Percentiles rank a stretch among this genome's conserved stretches.
Conservation (phyloP, 1,284 basidiomycete genomes). For the Moniliophthora roreri region DNA sequence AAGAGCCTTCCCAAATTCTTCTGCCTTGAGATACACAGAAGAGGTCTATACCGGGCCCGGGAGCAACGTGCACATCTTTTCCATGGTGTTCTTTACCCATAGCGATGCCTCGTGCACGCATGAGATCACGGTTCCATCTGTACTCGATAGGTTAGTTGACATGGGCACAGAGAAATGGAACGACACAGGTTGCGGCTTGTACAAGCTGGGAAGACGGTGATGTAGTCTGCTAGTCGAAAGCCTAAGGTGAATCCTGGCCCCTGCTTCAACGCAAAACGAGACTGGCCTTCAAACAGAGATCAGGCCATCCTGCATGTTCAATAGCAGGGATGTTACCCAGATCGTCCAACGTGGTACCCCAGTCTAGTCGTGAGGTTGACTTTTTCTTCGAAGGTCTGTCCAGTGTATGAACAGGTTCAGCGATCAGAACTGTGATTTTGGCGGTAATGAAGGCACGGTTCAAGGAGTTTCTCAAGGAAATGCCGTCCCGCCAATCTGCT, state of each 20-base stretch:
- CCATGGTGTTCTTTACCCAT: conserved; percentile 62
- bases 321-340: conserved; percentile 26
- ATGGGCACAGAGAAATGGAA: not conserved
- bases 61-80: conserved; percentile 60
- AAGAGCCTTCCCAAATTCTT: conserved; percentile 67
- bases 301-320: conserved; percentile 27
- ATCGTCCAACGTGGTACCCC: conserved; percentile 57
- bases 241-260: conserved; percentile 39
- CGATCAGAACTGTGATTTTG: not conserved
- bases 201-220: conserved; percentile 42
- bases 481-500: not conserved
- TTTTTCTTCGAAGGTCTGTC: conserved; percentile 50
- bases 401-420: conserved; percentile 28
- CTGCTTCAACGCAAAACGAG: not conserved
- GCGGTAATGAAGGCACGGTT: not conserved
- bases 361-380: conserved; percentile 54
- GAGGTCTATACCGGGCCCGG: conserved; percentile 42
- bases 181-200: conserved; percentile 39
- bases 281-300: conserved; percentile 44
- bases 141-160: not conserved
- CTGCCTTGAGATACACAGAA: conserved; percentile 49
- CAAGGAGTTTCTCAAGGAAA: not conserved
- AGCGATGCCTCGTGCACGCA: conserved; percentile 55
- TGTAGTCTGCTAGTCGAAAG: conserved; percentile 36
- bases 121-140: conserved; percentile 43